phyloP scores from a whole-genome alignment of 225 moss, liverwort and hornwort species.

The Rhytidiadelphus loreus region DNA sequence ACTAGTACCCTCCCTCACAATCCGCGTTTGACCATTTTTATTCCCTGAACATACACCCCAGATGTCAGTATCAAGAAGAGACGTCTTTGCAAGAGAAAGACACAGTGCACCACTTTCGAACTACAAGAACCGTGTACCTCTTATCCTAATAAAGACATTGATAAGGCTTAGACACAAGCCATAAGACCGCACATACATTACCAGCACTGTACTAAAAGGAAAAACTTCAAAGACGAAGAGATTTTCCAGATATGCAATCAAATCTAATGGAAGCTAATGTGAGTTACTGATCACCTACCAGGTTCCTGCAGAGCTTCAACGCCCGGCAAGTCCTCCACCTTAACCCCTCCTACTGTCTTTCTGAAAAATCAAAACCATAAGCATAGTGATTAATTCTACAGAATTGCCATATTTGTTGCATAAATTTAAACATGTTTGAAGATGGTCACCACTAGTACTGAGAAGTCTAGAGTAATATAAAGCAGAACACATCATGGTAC shows the following conservation, averaged over 20 bases:
- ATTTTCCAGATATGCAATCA: background rate
- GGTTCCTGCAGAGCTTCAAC: slow-evolving; percentile 82
- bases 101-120: background rate
- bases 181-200: background rate
- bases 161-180: background rate
- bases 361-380: slow-evolving; percentile 23
- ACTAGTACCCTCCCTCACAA: slow-evolving; percentile 79
- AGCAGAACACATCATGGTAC: background rate
- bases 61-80: background rate
- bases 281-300: slow-evolving; percentile 29
- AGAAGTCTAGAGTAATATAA: background rate
- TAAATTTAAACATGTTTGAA: background rate
- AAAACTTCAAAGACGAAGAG: background rate
- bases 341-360: slow-evolving; percentile 92
- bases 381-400: background rate
- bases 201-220: background rate
- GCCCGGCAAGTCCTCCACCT: slow-evolving; percentile 88
- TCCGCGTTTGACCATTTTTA: slow-evolving; percentile 96
- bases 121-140: background rate
- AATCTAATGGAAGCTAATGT: background rate
- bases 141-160: background rate
- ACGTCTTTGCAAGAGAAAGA: background rate
- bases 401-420: background rate
- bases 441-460: background rate
- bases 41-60: slow-evolving; percentile 35